These are phyloP conservation scores for Imleria badia DNA, from an alignment of 768 basidiomycete genomes.

Conservation along the genomic window DNA sequence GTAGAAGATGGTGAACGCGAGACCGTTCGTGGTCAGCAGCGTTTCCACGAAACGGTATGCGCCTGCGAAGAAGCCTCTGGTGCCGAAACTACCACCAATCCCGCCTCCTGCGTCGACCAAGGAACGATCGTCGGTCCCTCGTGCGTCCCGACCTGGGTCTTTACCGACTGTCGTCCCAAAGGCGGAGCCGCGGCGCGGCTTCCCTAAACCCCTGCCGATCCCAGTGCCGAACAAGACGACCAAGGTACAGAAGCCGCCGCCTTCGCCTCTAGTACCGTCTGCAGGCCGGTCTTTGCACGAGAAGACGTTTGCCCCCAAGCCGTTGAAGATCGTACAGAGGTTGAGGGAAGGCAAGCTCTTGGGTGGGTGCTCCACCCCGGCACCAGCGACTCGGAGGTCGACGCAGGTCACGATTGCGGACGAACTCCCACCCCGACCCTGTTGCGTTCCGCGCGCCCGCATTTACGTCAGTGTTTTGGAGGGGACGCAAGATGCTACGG, in stretches of 20 bases:
- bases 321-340: background rate
- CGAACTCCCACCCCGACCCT: background rate
- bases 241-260: background rate
- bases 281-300: too few relatives aligned
- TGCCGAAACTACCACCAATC: background rate
- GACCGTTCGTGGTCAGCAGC: constrained; percentile 7
- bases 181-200: background rate
- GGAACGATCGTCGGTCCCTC: background rate
- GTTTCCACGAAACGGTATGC: background rate
- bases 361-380: too few relatives aligned
- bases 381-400: background rate
- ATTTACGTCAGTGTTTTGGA: too few relatives aligned
- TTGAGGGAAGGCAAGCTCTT: background rate
- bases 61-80: background rate
- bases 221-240: background rate
- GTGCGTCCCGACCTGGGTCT: background rate
- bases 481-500: background rate
- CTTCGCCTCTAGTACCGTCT: background rate
- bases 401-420: background rate
- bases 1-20: background rate
- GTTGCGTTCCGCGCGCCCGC: background rate
- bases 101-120: background rate
- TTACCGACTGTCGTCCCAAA: background rate
- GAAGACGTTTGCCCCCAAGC: background rate
- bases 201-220: background rate